phyloP scores from a whole-genome alignment of 2,329 filamentous ascomycete genomes.

The Penicillium rolfsii region DNA sequence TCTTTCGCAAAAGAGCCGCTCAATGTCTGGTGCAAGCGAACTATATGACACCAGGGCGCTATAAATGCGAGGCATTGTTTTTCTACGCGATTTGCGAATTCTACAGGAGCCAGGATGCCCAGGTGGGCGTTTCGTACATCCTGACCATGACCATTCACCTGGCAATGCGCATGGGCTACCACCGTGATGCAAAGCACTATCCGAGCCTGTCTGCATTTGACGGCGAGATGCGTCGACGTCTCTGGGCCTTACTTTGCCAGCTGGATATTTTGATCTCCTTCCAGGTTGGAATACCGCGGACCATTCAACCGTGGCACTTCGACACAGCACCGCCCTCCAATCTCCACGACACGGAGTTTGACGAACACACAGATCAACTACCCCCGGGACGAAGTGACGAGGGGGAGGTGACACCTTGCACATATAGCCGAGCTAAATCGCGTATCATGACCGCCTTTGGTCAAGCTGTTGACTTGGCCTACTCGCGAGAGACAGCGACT shows the following conservation, averaged over 20 bases:
- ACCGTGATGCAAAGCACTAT: slow-evolving; percentile 61
- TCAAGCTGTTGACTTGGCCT: slow-evolving; percentile 43
- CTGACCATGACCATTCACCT: slow-evolving; percentile 59
- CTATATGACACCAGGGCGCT: slow-evolving; percentile 37
- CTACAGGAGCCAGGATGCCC: slow-evolving; percentile 36
- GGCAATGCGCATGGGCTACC: slow-evolving; percentile 66
- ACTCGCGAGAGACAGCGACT: slow-evolving; percentile 36
- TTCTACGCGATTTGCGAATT: slow-evolving; percentile 37
- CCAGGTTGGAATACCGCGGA: slow-evolving; percentile 66
- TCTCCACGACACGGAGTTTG: slow-evolving; percentile 64
- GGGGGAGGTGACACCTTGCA: slow-evolving; percentile 55
- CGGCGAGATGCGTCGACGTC: slow-evolving; percentile 56
- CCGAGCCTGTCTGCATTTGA: slow-evolving; percentile 58
- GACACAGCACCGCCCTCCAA: slow-evolving; percentile 64
- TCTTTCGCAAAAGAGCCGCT: slow-evolving; percentile 53
- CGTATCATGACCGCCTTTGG: slow-evolving; percentile 43
- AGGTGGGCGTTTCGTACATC: slow-evolving; percentile 60
- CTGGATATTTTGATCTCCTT: slow-evolving; percentile 65
- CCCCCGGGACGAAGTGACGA: slow-evolving; percentile 57
- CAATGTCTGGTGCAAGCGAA: slow-evolving; percentile 41
- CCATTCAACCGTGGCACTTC: slow-evolving; percentile 62
- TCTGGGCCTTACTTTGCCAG: slow-evolving; percentile 52
- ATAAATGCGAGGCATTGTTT: slow-evolving; percentile 40
- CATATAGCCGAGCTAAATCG: slow-evolving; percentile 43
- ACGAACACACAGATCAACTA: slow-evolving; percentile 53